Conservation (phyloP, 257 asterid species). For the Nicotiana otophora region DNA sequence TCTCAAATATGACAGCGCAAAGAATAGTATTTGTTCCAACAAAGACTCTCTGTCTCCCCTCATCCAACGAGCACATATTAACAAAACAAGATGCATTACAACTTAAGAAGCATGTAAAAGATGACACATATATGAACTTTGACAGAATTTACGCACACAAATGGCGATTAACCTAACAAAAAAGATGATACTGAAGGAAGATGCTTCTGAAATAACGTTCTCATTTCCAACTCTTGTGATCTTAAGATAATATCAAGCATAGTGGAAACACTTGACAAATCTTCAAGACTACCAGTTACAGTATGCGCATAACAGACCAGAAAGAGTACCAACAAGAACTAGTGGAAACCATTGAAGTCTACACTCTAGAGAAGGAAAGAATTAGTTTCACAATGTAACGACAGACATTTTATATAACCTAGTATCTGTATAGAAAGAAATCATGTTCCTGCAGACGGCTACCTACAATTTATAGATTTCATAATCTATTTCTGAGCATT, state of each 20-base stretch:
- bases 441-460: neutral
- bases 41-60: neutral
- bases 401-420: neutral
- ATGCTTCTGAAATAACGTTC: neutral
- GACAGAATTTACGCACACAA: neutral
- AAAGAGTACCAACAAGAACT: neutral
- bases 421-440: constrained; percentile 1
- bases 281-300: neutral
- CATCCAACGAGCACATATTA: constrained; percentile 9
- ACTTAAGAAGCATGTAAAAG: neutral
- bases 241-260: neutral
- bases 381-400: neutral
- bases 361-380: neutral
- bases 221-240: neutral
- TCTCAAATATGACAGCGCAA: neutral
- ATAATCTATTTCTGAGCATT: neutral
- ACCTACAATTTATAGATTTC: neutral
- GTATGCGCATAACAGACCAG: neutral
- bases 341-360: neutral
- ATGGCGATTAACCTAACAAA: neutral
- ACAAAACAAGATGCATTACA: neutral
- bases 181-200: neutral
- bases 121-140: neutral
- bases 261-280: neutral
- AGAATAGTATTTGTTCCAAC: neutral